Evolutionary conservation across 2,329 filamentous ascomycete genomes (phyloP).

Genomic region (Aquanectria penicillioides): DNA sequence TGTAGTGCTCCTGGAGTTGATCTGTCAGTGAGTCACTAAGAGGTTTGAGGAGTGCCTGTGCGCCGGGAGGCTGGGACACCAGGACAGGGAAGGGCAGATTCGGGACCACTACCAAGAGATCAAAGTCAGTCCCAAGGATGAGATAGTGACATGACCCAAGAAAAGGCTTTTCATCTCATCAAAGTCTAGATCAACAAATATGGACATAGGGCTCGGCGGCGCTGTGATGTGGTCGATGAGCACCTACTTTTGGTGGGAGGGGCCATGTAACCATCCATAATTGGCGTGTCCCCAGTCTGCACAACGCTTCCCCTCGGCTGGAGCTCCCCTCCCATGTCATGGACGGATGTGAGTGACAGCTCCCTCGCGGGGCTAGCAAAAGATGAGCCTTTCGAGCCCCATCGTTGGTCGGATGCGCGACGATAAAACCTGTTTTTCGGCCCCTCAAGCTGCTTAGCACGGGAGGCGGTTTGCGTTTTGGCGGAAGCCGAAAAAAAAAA

Average conservation of each 20-base stretch:
- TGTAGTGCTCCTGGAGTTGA: neutral
- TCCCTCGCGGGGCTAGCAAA: conserved; percentile 27
- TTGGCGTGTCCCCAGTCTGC: neutral
- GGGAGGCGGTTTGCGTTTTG: no score
- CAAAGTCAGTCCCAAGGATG: neutral
- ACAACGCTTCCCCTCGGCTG: conserved; percentile 8
- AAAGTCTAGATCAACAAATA: neutral
- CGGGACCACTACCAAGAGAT: neutral
- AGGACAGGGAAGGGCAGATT: conserved; percentile 1
- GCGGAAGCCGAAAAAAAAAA: no score
- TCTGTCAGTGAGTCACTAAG: conserved; percentile 14
- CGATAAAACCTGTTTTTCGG: neutral
- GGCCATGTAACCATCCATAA: neutral
- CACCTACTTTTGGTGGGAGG: neutral
- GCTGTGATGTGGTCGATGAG: neutral
- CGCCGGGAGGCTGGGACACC: conserved; percentile 20
- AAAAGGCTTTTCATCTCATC: neutral
- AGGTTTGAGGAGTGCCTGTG: conserved; percentile 22
- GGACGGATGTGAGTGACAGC: conserved; percentile 35
- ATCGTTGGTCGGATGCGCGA: neutral
- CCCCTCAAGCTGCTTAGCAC: no score
- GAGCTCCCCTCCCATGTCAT: conserved; percentile 1
- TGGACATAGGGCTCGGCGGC: neutral
- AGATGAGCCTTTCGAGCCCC: neutral
- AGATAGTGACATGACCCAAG: neutral